phyloP scores from a whole-genome alignment of 345 rosid species.

The Populus deltoides region DNA sequence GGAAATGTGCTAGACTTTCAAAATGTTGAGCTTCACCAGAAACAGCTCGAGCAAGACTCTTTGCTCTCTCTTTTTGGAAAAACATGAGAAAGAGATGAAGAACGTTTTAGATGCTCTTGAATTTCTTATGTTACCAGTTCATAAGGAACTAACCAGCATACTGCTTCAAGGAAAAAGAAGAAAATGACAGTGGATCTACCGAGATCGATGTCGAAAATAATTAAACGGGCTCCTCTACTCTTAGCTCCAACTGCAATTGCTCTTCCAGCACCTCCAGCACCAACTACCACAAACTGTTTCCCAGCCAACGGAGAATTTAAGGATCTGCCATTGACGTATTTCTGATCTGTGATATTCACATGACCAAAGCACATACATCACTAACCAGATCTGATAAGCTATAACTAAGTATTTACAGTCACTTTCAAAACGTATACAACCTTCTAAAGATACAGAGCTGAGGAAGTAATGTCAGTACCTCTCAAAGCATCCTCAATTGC shows the following conservation, averaged over 20 bases:
- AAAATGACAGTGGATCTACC: constrained; percentile 23
- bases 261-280: constrained; percentile 70
- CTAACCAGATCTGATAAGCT: neutral
- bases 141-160: neutral
- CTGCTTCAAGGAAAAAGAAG: neutral
- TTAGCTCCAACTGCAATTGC: constrained; percentile 65
- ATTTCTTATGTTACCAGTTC: neutral
- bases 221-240: constrained; percentile 47
- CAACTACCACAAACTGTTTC: constrained; percentile 52
- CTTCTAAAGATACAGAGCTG: neutral
- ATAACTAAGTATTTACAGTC: neutral
- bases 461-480: constrained; percentile 26
- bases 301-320: constrained; percentile 36
- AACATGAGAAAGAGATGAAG: constrained; percentile 2
- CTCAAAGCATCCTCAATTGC: constrained; percentile 63
- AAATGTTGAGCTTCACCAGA: constrained; percentile 45
- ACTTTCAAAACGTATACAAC: neutral
- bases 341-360: constrained; percentile 24
- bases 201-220: constrained; percentile 54
- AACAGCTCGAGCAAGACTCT: constrained; percentile 48
- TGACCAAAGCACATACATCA: neutral
- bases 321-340: constrained; percentile 14
- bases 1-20: constrained; percentile 33
- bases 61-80: constrained; percentile 45
- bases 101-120: neutral